These are phyloP conservation scores for Gossypium lobatum DNA, from an alignment of 441 rosid species.

Conservation along the genomic window DNA sequence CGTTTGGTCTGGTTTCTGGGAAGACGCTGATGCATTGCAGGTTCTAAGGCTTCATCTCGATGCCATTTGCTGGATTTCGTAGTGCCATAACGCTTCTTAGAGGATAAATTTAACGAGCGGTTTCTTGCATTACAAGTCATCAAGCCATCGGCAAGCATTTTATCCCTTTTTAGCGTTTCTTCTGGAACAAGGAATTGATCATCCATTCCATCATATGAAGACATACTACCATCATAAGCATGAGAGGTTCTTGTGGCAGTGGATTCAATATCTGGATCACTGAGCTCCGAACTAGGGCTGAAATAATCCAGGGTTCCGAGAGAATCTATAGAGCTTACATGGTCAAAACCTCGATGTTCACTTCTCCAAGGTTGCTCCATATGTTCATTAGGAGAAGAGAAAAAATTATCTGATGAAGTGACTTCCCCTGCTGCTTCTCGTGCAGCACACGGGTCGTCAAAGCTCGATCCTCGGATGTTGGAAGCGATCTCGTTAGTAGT, in stretches of 20 bases:
- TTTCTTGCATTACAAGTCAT: conserved; percentile 24
- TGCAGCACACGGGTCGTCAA: conserved; percentile 16
- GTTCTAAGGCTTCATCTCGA: conserved; percentile 30
- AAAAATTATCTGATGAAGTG: conserved; percentile 22
- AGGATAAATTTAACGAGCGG: conserved; percentile 28
- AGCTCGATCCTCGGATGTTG: conserved; percentile 24
- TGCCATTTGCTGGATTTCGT: conserved; percentile 27
- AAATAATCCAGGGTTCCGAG: conserved; percentile 27
- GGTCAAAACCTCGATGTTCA: conserved; percentile 17
- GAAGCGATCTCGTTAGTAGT: conserved; percentile 9
- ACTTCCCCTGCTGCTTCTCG: conserved; percentile 21
- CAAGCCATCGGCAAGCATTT: conserved; percentile 17
- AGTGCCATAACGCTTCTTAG: conserved; percentile 23
- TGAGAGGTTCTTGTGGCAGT: conserved; percentile 43
- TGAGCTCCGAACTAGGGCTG: conserved; percentile 38
- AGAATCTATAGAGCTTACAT: conserved; percentile 28
- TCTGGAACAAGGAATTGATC: conserved; percentile 37
- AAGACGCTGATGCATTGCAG: conserved; percentile 29
- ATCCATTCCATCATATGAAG: conserved; percentile 57
- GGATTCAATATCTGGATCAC: conserved; percentile 30
- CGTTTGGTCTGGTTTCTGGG: conserved; percentile 34
- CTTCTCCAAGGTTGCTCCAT: conserved; percentile 26
- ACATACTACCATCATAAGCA: conserved; percentile 60
- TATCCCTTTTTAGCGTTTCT: conserved; percentile 32
- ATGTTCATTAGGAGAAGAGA: conserved; percentile 31